phyloP scores from a whole-genome alignment of 164 flowering plant species.

The Magnolia officinalis region DNA sequence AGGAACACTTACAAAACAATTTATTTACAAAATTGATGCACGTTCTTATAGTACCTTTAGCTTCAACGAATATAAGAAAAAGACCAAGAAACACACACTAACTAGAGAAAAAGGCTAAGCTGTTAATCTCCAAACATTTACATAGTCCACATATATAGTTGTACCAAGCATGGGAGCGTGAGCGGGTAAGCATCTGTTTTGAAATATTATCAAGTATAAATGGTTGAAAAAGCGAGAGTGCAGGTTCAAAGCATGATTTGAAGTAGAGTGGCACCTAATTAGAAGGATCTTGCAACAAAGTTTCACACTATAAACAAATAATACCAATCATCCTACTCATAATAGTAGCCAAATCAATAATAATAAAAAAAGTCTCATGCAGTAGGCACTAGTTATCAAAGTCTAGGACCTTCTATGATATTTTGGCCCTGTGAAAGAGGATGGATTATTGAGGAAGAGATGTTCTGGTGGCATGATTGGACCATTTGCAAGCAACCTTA shows the following conservation, averaged over 20 bases:
- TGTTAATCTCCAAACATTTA: too few species aligned
- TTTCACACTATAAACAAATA: background rate
- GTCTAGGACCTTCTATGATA: background rate
- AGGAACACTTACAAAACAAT: background rate
- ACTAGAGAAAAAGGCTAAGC: background rate
- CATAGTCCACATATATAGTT: too few species aligned
- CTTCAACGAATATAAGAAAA: background rate
- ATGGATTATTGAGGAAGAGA: background rate
- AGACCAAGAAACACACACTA: background rate
- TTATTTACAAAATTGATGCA: background rate
- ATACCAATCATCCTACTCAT: background rate
- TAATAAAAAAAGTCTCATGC: background rate
- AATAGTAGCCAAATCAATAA: background rate
- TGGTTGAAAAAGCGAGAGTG: too few species aligned
- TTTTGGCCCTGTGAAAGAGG: background rate
- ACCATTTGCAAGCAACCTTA: background rate
- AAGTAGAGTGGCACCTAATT: too few species aligned
- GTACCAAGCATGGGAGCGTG: too few species aligned
- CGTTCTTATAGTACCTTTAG: background rate
- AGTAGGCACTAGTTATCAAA: background rate
- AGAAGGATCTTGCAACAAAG: background rate
- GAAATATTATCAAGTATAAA: too few species aligned
- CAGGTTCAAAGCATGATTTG: too few species aligned
- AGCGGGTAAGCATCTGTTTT: too few species aligned
- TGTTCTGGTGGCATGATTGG: background rate